Evolutionary conservation across 1,139 yeast species (phyloP).

Genomic region (Pichia sp.): DNA sequence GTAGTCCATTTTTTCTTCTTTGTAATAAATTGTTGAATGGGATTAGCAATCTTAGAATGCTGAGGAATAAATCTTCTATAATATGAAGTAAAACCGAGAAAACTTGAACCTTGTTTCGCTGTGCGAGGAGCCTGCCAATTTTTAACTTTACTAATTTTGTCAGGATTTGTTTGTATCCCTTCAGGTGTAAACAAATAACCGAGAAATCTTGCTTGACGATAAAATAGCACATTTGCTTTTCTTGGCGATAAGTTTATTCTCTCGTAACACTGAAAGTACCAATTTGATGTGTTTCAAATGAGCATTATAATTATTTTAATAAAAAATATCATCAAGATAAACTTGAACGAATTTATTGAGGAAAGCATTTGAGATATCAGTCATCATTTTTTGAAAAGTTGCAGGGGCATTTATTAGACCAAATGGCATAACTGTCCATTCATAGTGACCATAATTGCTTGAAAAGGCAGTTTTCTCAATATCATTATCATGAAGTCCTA

Average conservation of each 20-base stretch:
- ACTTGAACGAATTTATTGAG: slow-evolving; percentile 11
- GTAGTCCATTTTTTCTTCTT: neutral
- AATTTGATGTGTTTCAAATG: slow-evolving; percentile 18
- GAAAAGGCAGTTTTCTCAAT: no score
- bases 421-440: slow-evolving; percentile 23
- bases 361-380: slow-evolving; percentile 18
- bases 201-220: slow-evolving; percentile 7
- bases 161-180: slow-evolving; percentile 9
- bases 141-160: slow-evolving; percentile 6
- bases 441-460: slow-evolving; percentile 12
- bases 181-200: slow-evolving; percentile 8
- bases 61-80: slow-evolving; percentile 10
- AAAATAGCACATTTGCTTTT: slow-evolving; percentile 9
- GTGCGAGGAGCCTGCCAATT: slow-evolving; percentile 10
- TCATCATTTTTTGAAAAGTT: slow-evolving; percentile 15
- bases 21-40: slow-evolving; percentile 2
- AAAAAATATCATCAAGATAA: slow-evolving; percentile 27
- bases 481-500: no score
- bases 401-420: slow-evolving; percentile 18
- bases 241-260: slow-evolving; percentile 3
- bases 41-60: slow-evolving; percentile 4
- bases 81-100: slow-evolving; percentile 10
- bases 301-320: slow-evolving; percentile 13
- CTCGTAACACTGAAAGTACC: slow-evolving; percentile 15
- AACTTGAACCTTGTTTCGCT: slow-evolving; percentile 1